Percentiles rank a stretch among this genome's conserved stretches.
Evolutionary conservation across 345 rosid species (phyloP).

Genomic region (Lepidium aucheri): DNA sequence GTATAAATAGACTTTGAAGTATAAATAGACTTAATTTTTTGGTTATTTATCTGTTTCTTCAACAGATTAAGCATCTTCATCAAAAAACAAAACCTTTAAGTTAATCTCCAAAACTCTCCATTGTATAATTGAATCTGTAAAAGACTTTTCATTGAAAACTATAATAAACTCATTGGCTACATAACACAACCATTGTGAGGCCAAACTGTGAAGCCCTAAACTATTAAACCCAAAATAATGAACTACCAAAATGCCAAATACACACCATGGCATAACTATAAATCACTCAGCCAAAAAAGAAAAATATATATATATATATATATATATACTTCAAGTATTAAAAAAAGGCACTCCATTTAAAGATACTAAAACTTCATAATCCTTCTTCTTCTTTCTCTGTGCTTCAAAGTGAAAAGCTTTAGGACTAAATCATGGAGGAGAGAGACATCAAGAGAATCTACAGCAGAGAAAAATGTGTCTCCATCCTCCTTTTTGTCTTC

Average conservation of each 20-base stretch:
- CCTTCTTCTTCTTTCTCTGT: constrained; percentile 5
- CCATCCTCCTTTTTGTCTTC: constrained; percentile 58
- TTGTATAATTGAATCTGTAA: too few species aligned
- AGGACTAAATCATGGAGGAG: background rate
- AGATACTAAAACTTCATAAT: constrained; percentile 10
- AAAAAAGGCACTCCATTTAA: background rate
- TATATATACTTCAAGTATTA: constrained; percentile 16
- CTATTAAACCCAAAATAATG: constrained; percentile 1
- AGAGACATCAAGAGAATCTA: constrained; percentile 55
- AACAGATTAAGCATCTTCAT: too few species aligned
- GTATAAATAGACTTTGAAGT: too few species aligned
- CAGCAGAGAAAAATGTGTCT: constrained; percentile 65
- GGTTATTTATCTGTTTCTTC: background rate
- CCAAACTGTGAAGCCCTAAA: constrained; percentile 19
- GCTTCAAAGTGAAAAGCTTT: constrained; percentile 28
- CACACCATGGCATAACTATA: constrained; percentile 15
- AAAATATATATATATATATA: constrained; percentile 4
- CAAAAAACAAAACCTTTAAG: too few species aligned
- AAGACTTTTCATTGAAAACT: background rate
- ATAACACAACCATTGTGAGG: constrained; percentile 3
- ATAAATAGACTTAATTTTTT: too few species aligned
- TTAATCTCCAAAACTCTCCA: too few species aligned
- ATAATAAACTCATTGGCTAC: constrained; percentile 12
- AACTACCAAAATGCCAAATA: constrained; percentile 25
- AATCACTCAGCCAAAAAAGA: constrained; percentile 2